Evolutionary conservation across 1,139 yeast species (phyloP).

Genomic region (Pichiaceae sp.): DNA sequence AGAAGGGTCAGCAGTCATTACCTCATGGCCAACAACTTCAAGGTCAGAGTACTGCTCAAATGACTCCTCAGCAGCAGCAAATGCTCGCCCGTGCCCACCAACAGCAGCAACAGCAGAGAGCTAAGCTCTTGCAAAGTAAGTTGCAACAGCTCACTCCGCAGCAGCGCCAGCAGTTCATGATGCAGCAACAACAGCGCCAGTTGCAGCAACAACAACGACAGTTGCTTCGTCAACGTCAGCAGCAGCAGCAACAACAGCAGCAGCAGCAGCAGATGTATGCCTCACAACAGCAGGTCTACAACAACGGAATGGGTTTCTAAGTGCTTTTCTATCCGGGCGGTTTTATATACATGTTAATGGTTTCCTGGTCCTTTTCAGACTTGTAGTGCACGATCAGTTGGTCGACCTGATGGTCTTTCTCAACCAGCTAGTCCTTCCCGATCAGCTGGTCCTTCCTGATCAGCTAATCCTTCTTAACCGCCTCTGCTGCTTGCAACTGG

Average conservation of each 20-base stretch:
- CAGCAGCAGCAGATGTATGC: not conserved
- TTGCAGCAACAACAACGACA: conserved; percentile 10
- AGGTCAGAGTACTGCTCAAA: no score
- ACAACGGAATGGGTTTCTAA: conserved; percentile 1
- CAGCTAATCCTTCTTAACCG: conserved; percentile 2
- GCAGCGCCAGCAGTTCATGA: conserved; percentile 10
- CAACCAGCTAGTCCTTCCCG: no score
- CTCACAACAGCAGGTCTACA: conserved; percentile 4
- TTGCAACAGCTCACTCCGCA: conserved; percentile 14
- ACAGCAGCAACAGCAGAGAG: conserved; percentile 6
- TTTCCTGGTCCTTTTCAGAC: no score
- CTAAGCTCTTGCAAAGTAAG: conserved; percentile 6
- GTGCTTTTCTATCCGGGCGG: not conserved
- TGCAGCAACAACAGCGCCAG: conserved; percentile 8
- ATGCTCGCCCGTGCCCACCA: conserved; percentile 4
- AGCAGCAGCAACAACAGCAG: conserved; percentile 2
- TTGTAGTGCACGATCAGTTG: no score
- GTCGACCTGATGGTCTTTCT: no score
- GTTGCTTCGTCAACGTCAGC: conserved; percentile 4
- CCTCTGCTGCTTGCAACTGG: no score
- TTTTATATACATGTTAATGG: no score
- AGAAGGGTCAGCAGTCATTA: not conserved
- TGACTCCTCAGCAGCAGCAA: conserved; percentile 6
- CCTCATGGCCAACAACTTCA: not conserved
- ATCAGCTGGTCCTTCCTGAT: not conserved